Evolutionary conservation across 805 yeast species (phyloP).

Genomic region (Teunomyces atbi): DNA sequence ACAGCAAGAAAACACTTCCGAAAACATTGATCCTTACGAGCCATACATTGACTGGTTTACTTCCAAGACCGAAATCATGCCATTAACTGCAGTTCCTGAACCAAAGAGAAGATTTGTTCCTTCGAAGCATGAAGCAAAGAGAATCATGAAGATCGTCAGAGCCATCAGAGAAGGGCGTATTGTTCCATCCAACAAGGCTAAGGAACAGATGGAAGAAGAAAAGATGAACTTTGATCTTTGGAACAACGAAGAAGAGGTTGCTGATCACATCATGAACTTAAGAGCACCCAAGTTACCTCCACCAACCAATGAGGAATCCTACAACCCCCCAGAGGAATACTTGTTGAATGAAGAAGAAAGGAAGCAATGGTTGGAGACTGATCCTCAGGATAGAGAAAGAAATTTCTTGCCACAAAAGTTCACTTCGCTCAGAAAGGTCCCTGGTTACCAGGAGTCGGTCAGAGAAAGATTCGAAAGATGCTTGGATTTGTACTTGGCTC

Average conservation of each 20-base stretch:
- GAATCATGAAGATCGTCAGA: constrained; percentile 92
- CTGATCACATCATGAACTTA: constrained; percentile 84
- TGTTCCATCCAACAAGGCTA: constrained; percentile 64
- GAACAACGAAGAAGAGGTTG: constrained; percentile 56
- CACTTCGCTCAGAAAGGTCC: constrained; percentile 82
- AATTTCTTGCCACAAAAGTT: constrained; percentile 82
- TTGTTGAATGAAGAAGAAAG: constrained; percentile 75
- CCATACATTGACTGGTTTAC: constrained; percentile 97
- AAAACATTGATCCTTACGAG: constrained; percentile 79
- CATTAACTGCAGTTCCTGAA: constrained; percentile 90
- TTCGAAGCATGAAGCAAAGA: constrained; percentile 93
- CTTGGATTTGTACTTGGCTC: constrained; percentile 90
- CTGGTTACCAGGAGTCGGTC: constrained; percentile 82
- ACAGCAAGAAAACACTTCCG: constrained; percentile 80
- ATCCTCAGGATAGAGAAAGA: constrained; percentile 74
- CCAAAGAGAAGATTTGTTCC: constrained; percentile 97
- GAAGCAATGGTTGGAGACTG: constrained; percentile 64
- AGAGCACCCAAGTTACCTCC: constrained; percentile 96
- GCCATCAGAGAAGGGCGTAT: constrained; percentile 97
- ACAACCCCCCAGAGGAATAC: constrained; percentile 97
- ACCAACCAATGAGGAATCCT: constrained; percentile 94
- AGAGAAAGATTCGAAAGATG: constrained; percentile 94
- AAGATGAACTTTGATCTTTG: constrained; percentile 74
- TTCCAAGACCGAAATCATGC: constrained; percentile 79
- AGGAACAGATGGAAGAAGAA: constrained; percentile 52